These are phyloP conservation scores for Dipteronia dyeriana DNA, from an alignment of 345 rosid species.

Conservation along the genomic window DNA sequence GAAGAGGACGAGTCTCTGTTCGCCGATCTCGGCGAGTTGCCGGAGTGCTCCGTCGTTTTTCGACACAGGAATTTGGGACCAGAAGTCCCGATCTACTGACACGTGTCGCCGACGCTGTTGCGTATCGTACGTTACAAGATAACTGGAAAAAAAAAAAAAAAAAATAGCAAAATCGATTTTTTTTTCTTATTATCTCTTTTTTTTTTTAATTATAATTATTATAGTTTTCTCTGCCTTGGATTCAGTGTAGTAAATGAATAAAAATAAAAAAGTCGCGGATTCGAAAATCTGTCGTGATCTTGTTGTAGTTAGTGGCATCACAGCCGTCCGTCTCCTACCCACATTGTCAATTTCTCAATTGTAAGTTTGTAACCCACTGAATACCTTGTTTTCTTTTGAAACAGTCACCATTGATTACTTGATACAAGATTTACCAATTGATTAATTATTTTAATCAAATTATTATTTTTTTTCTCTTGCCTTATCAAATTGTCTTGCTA, in stretches of 20 bases:
- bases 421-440: background rate
- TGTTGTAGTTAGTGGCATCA: conserved; percentile 25
- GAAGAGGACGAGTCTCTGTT: conserved; percentile 92
- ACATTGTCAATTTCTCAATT: conserved; percentile 1
- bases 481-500: background rate
- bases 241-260: conserved; percentile 45
- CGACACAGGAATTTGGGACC: conserved; percentile 67
- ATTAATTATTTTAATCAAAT: background rate
- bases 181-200: background rate
- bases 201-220: background rate
- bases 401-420: background rate
- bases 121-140: conserved; percentile 27
- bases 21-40: conserved; percentile 97
- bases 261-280: conserved; percentile 10
- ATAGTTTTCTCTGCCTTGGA: conserved; percentile 31
- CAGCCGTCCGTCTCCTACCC: conserved; percentile 25
- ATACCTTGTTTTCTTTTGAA: no score
- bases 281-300: conserved; percentile 33
- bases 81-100: conserved; percentile 71
- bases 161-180: background rate
- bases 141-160: background rate
- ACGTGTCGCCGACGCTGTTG: conserved; percentile 31
- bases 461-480: background rate
- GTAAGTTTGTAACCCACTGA: no score
- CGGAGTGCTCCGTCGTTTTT: conserved; percentile 88